Evolutionary conservation across 345 rosid genomes (phyloP).

Genomic region (Toxicodendron radicans): DNA sequence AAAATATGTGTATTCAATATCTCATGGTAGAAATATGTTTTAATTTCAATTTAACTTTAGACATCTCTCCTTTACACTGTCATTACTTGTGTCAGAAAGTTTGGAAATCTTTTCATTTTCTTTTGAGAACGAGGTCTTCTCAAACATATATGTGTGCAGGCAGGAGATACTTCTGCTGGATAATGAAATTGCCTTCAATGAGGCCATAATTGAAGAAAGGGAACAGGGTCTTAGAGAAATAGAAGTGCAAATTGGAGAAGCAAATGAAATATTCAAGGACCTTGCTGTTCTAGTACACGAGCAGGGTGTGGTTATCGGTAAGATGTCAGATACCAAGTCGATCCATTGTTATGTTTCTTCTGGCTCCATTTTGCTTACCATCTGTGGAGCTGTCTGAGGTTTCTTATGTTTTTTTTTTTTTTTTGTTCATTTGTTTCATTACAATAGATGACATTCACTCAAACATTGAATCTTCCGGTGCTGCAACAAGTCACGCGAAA

Average conservation of each 20-base stretch:
- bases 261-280: conserved; percentile 67
- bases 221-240: conserved; percentile 64
- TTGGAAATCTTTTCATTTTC: background rate
- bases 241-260: conserved; percentile 62
- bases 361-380: conserved; percentile 11
- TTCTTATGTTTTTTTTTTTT: background rate
- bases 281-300: conserved; percentile 73
- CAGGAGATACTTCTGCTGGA: conserved; percentile 53
- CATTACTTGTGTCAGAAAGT: conserved; percentile 14
- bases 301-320: conserved; percentile 67
- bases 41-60: background rate
- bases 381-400: background rate
- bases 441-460: conserved; percentile 60
- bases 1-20: background rate
- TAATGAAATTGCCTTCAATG: conserved; percentile 69
- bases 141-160: conserved; percentile 29
- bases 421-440: conserved; percentile 12
- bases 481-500: conserved; percentile 48
- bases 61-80: background rate
- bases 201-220: conserved; percentile 71
- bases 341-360: conserved; percentile 3
- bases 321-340: conserved; percentile 20
- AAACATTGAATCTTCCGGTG: conserved; percentile 49
- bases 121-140: background rate
- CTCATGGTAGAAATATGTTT: background rate